A percentile compares a stretch with the other conserved stretches of the same genome.
phyloP scores from a whole-genome alignment of 2,329 filamentous ascomycete genomes.

The Ceratocystis alfenasii region DNA sequence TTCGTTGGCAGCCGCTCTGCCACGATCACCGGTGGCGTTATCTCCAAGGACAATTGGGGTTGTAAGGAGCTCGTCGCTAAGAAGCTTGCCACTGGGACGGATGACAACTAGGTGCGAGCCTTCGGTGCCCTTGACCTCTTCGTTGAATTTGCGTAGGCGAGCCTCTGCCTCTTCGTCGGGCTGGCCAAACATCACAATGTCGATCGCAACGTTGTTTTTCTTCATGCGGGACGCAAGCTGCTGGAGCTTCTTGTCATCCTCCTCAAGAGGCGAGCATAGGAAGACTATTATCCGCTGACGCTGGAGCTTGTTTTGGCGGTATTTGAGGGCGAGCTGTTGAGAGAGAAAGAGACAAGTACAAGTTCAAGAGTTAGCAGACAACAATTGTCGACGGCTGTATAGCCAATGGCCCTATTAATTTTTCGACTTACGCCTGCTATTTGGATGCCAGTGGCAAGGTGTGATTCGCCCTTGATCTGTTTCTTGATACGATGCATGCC shows the following conservation, averaged over 20 bases:
- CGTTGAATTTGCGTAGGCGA: constrained; percentile 88
- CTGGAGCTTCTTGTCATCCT: constrained; percentile 78
- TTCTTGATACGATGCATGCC: constrained; percentile 77
- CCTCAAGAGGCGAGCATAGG: constrained; percentile 81
- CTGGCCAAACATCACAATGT: constrained; percentile 91
- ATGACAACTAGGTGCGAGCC: constrained; percentile 86
- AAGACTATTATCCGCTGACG: constrained; percentile 95
- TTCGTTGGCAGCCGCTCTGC: constrained; percentile 45
- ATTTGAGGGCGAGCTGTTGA: constrained; percentile 78
- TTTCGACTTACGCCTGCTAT: constrained; percentile 68
- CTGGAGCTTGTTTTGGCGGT: constrained; percentile 95
- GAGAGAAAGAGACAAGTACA: not conserved
- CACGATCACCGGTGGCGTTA: constrained; percentile 40
- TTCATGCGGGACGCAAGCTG: constrained; percentile 97
- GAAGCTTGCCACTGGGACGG: constrained; percentile 77
- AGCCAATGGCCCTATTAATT: not conserved
- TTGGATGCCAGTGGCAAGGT: constrained; percentile 88
- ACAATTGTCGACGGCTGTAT: constrained; percentile 18
- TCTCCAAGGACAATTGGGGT: constrained; percentile 86
- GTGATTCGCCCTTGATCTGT: constrained; percentile 80
- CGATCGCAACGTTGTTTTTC: constrained; percentile 88
- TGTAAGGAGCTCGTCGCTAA: constrained; percentile 82
- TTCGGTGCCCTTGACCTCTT: constrained; percentile 80
- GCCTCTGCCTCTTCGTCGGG: constrained; percentile 79
- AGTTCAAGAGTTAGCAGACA: constrained; percentile 24